A percentile compares a stretch with the other conserved stretches of the same genome.
These are phyloP conservation scores for Rachicladosporium sp. DNA, from an alignment of 2,329 filamentous ascomycete species.

Conservation along the genomic window DNA sequence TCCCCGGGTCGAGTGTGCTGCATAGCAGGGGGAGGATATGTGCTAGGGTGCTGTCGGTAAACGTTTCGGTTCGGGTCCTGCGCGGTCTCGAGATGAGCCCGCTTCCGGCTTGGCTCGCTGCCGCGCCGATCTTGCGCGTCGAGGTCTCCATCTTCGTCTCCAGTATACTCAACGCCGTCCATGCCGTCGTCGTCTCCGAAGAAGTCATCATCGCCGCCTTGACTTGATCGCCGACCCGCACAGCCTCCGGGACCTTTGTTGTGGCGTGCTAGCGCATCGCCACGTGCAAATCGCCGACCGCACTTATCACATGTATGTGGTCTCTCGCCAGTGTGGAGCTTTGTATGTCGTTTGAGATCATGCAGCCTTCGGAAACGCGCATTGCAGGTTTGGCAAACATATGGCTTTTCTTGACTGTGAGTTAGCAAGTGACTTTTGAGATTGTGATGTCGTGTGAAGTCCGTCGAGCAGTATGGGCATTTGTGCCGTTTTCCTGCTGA, in stretches of 20 bases:
- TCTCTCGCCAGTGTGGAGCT: slow-evolving; percentile 91
- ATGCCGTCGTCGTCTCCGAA: slow-evolving; percentile 40
- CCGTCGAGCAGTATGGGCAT: slow-evolving; percentile 90
- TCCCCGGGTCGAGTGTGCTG: slow-evolving; percentile 18
- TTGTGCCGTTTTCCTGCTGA: slow-evolving; percentile 75
- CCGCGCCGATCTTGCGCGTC: slow-evolving; percentile 41
- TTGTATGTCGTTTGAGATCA: slow-evolving; percentile 90
- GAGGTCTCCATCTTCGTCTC: slow-evolving; percentile 45
- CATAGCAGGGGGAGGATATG: slow-evolving; percentile 59
- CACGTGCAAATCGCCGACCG: slow-evolving; percentile 84
- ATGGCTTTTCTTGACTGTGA: slow-evolving; percentile 97
- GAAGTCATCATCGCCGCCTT: slow-evolving; percentile 63
- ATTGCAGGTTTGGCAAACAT: slow-evolving; percentile 83
- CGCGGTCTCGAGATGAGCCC: slow-evolving; percentile 51
- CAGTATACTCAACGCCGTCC: slow-evolving; percentile 50
- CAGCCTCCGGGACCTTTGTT: slow-evolving; percentile 94
- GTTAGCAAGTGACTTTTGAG: slow-evolving; percentile 94
- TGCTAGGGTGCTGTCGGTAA: slow-evolving; percentile 57
- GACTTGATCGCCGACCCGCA: slow-evolving; percentile 79
- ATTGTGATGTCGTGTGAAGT: slow-evolving; percentile 95
- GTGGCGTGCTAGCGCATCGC: slow-evolving; percentile 86
- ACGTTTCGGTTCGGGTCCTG: slow-evolving; percentile 41
- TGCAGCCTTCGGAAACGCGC: slow-evolving; percentile 86
- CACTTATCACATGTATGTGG: slow-evolving; percentile 93
- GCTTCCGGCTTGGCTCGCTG: slow-evolving; percentile 64